Evolutionary conservation across 495 filamentous ascomycete species (phyloP), one percentile per base, ranked within the genome.

Genomic region (Thermothielavioides terrestris): DNA sequence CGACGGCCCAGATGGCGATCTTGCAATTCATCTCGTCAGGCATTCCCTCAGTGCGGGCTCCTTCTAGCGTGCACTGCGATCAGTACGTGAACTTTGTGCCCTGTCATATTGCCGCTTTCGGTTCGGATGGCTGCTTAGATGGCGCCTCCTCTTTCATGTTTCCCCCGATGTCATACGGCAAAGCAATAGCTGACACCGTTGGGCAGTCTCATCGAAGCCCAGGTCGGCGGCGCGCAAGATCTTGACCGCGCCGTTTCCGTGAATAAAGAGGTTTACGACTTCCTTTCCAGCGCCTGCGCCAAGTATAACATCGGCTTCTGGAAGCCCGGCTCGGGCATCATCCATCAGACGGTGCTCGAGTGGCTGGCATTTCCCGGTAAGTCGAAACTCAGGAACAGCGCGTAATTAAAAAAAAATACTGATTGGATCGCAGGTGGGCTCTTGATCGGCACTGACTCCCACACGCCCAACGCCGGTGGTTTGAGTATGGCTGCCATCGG

Each of bases 271-370:
- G 92, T 98, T 56, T 98, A 97, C 73, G 88, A 98, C 70, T 98
- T 98, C 80, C 77, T 98, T 66, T 82, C 90, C 46, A 83, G 83
- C 43, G 83, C 94, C 50, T 97, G 92, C 62, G 92, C 89, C 56
- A 98, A 96, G 78, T 98, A 97, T 79, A 90, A 95, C 76, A 97
- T 98, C 66, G 94, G 94, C 76, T 98, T 98, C 84, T 98, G 92
- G 92, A 85, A 78, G 68, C 94, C 92, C 54, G 92, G 92, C 52
- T 97, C 92, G 62, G 92, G 92, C 79, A 98, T 98, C 75, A 98
- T 98, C 65, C 92, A 98, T 73, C 92, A 98, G 77, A 97, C 97
- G 63, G 70, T 98, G 56, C 79, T 98, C 34, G 92, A 98, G 78
- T 97, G 97, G 79, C 97, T 97, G 68, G 90, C 68, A 92, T 65